Conservation (phyloP, 192 early-diverging fungal species). For the Coemansia sp. region DNA sequence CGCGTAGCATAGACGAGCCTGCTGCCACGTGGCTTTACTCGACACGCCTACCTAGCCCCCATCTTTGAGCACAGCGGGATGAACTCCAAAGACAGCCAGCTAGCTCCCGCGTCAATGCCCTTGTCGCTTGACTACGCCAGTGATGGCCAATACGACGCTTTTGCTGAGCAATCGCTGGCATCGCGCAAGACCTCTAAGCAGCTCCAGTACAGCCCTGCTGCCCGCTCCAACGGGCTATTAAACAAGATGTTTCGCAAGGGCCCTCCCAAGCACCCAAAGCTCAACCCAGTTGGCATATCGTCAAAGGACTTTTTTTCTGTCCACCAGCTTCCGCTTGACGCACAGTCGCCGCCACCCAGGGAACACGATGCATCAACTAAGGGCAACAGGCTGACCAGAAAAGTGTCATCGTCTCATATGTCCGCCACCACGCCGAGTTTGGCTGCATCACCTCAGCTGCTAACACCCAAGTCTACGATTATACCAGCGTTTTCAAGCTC, state of each 20-base stretch:
- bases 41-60: neutral
- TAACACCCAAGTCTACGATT: slow-evolving; percentile 22
- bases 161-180: neutral
- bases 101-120: slow-evolving; percentile 14
- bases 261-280: slow-evolving; percentile 42
- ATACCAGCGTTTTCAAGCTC: slow-evolving; percentile 14
- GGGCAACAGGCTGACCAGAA: slow-evolving; percentile 28
- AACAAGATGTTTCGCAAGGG: slow-evolving; percentile 51
- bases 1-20: neutral
- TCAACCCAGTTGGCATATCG: slow-evolving; percentile 46
- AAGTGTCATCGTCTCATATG: slow-evolving; percentile 17
- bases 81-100: neutral
- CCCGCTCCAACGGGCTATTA: slow-evolving; percentile 29
- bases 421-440: neutral
- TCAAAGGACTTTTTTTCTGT: slow-evolving; percentile 48
- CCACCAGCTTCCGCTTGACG: slow-evolving; percentile 12
- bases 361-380: slow-evolving; percentile 2
- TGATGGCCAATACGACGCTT: neutral
- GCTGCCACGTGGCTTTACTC: neutral
- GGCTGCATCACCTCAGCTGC: slow-evolving; percentile 11
- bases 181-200: slow-evolving; percentile 9
- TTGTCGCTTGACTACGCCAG: slow-evolving; percentile 10
- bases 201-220: slow-evolving; percentile 8
- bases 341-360: neutral
- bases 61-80: neutral